Conservation (phyloP, 768 basidiomycete genomes). For the Pleurotus citrinopileatus region DNA sequence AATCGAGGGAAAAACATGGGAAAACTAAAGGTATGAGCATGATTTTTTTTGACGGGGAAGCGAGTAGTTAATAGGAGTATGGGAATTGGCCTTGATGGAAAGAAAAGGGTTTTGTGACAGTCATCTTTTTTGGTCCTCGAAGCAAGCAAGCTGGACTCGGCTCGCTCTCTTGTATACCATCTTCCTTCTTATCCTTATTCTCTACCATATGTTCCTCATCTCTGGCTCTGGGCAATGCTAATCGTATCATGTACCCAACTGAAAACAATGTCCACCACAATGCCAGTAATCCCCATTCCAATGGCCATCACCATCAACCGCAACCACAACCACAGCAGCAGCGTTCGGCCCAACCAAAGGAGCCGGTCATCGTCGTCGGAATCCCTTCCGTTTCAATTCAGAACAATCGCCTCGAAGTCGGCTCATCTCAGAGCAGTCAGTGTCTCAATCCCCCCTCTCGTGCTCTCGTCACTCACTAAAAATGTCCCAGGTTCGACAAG, state of each 20-base stretch:
- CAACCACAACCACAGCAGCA: conserved; percentile 24
- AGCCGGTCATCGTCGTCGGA: conserved; percentile 65
- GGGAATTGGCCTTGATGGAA: conserved; percentile 11
- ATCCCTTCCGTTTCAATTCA: conserved; percentile 77
- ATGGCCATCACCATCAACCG: conserved; percentile 21
- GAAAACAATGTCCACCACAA: conserved; percentile 41
- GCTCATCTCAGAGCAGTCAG: conserved; percentile 69
- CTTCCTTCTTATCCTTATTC: conserved; percentile 13
- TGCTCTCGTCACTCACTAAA: conserved; percentile 14
- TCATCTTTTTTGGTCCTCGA: conserved; percentile 12
- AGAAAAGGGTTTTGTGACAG: conserved; percentile 13
- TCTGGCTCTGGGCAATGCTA: conserved; percentile 47
- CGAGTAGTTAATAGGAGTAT: conserved; percentile 7
- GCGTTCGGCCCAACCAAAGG: conserved; percentile 39
- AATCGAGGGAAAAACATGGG: conserved; percentile 4
- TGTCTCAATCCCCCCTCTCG: conserved; percentile 20
- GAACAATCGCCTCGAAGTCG: conserved; percentile 68
- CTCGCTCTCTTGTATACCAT: conserved; percentile 9
- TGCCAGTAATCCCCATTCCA: conserved; percentile 16
- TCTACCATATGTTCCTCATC: conserved; percentile 25
- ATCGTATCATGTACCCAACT: conserved; percentile 56
- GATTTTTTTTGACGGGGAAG: conserved; percentile 3
- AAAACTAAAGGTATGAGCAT: not conserved
- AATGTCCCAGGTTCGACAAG: conserved; percentile 67
- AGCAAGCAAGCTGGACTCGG: conserved; percentile 12